These are phyloP conservation scores for Debaryomyces castellii DNA, from an alignment of 805 yeast species.

Conservation along the genomic window DNA sequence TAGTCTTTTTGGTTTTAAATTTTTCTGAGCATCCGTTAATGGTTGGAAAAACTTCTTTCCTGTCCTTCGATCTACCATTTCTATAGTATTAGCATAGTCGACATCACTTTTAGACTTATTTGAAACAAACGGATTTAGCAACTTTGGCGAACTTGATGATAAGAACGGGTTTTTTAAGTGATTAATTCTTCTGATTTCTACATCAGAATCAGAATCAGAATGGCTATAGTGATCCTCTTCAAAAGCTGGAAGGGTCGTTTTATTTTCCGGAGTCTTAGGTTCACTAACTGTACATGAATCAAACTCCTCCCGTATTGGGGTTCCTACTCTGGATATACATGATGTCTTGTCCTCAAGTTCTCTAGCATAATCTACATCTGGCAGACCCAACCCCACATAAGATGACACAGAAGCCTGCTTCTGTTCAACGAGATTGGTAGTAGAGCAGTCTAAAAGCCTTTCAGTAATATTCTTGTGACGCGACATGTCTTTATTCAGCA, in stretches of 20 bases:
- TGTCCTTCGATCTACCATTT: conserved; percentile 40
- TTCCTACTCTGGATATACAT: not conserved
- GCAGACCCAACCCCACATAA: not conserved
- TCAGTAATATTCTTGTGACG: not conserved
- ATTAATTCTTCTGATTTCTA: conserved; percentile 8
- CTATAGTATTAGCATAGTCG: conserved; percentile 38
- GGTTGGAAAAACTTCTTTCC: conserved; percentile 33
- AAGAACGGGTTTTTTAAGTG: conserved; percentile 27
- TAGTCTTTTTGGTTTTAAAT: conserved; percentile 39
- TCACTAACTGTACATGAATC: not conserved
- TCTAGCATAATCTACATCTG: not conserved
- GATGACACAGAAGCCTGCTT: not conserved
- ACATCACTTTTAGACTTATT: conserved; percentile 4
- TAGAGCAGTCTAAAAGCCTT: not conserved
- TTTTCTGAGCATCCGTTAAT: conserved; percentile 28
- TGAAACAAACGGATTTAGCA: conserved; percentile 2
- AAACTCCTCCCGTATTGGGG: conserved; percentile 4
- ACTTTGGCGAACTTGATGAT: not conserved
- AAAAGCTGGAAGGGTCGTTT: conserved; percentile 6
- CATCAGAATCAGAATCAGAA: conserved; percentile 14
- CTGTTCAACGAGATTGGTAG: not conserved
- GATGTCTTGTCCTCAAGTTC: not conserved
- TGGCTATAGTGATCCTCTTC: not conserved
- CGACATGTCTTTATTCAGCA: not conserved
- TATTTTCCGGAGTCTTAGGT: conserved; percentile 37